These are phyloP conservation scores for Kregervanrija fluxuum DNA, from an alignment of 805 yeast genomes.

Conservation along the genomic window DNA sequence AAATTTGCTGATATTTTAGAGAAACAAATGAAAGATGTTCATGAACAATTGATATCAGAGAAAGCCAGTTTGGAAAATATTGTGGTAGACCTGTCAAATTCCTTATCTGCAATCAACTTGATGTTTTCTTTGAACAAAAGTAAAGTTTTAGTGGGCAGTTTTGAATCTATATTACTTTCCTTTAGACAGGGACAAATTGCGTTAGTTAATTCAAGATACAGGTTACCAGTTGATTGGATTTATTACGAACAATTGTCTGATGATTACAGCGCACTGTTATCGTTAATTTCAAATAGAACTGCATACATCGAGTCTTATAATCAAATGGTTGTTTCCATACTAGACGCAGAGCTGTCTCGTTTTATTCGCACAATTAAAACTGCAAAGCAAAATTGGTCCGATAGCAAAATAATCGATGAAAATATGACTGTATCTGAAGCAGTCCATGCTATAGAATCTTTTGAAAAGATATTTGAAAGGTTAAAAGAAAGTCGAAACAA, in stretches of 20 bases:
- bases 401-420: constrained; percentile 39
- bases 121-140: constrained; percentile 32
- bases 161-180: constrained; percentile 16
- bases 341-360: constrained; percentile 33
- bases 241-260: constrained; percentile 56
- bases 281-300: constrained; percentile 28
- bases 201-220: constrained; percentile 34
- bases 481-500: constrained; percentile 12
- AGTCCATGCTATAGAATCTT: constrained; percentile 27
- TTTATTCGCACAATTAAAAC: constrained; percentile 26
- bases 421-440: constrained; percentile 37
- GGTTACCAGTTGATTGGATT: constrained; percentile 48
- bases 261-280: constrained; percentile 36
- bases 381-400: constrained; percentile 40
- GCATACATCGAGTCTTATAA: constrained; percentile 26
- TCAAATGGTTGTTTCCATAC: constrained; percentile 34
- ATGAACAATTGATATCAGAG: constrained; percentile 25
- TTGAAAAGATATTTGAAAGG: constrained; percentile 13
- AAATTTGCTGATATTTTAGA: constrained; percentile 35
- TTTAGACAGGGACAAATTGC: constrained; percentile 25
- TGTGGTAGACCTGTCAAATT: constrained; percentile 30
- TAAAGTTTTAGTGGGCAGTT: constrained; percentile 14
- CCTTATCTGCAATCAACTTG: constrained; percentile 30
- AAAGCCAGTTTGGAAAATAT: constrained; percentile 32
- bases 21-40: constrained; percentile 23